Evolutionary conservation across 108 stramenopile genomes (phyloP).

Genomic region (Licmophora abbreviata): DNA sequence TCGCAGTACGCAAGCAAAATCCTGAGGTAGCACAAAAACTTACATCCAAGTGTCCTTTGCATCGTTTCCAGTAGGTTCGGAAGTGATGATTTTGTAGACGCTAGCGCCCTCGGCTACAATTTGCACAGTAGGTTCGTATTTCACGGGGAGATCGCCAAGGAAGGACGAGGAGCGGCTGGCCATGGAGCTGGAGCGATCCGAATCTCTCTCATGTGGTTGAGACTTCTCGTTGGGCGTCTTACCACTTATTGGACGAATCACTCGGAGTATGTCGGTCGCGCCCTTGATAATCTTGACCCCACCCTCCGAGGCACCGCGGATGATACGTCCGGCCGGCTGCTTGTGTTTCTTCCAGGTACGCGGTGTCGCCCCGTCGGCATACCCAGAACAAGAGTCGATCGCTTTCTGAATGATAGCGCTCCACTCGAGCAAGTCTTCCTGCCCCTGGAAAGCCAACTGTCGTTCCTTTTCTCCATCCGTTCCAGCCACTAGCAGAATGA

Average conservation of each 20-base stretch:
- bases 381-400: not conserved
- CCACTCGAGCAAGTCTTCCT: conserved; percentile 44
- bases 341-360: not conserved
- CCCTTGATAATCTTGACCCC: conserved; percentile 6
- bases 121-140: conserved; percentile 23
- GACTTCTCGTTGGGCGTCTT: conserved; percentile 15
- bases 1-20: not conserved
- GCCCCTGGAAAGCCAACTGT: conserved; percentile 44
- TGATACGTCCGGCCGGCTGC: conserved; percentile 22
- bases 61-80: conserved; percentile 66
- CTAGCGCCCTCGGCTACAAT: conserved; percentile 48
- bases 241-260: conserved; percentile 2
- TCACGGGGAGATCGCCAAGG: conserved; percentile 21
- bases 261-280: not conserved
- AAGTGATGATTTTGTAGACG: conserved; percentile 68
- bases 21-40: conserved; percentile 4
- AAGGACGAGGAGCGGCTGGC: no score
- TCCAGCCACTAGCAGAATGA: conserved; percentile 34
- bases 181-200: conserved; percentile 9
- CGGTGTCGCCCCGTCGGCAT: not conserved
- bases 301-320: conserved; percentile 4
- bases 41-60: conserved; percentile 63
- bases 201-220: conserved; percentile 14
- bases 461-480: conserved; percentile 40
- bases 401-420: conserved; percentile 15